These are phyloP conservation scores for Nowakowskiella sp. DNA, from an alignment of 192 early-diverging fungal genomes.

Conservation along the genomic window DNA sequence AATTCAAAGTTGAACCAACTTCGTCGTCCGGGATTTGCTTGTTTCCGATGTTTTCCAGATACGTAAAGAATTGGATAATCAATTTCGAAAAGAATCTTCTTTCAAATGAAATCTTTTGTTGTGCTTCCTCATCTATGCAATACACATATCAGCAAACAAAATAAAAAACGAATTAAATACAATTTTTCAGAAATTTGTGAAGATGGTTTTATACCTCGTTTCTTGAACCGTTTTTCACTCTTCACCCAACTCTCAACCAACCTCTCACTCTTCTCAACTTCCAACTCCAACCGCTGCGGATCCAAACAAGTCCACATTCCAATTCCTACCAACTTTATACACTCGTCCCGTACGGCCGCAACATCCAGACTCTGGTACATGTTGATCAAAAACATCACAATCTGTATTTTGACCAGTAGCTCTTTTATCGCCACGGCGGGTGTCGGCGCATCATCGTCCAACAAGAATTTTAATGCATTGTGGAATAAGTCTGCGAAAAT, in stretches of 20 bases:
- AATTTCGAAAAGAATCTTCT: slow-evolving; percentile 59
- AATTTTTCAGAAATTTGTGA: not conserved
- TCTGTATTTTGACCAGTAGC: slow-evolving; percentile 20
- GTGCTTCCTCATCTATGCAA: slow-evolving; percentile 32
- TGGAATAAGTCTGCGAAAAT: slow-evolving; percentile 54
- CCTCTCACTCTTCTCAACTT: slow-evolving; percentile 25
- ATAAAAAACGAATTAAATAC: not conserved
- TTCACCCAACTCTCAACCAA: slow-evolving; percentile 23
- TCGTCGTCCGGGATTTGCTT: slow-evolving; percentile 21
- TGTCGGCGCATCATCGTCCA: slow-evolving; percentile 17
- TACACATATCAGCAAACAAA: not conserved
- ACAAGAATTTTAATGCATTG: slow-evolving; percentile 37
- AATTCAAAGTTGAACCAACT: slow-evolving; percentile 44
- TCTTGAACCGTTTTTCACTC: slow-evolving; percentile 16
- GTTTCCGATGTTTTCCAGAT: slow-evolving; percentile 46
- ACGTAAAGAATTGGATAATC: slow-evolving; percentile 56
- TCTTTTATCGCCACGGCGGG: no score
- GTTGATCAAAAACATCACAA: slow-evolving; percentile 72
- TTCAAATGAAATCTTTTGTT: slow-evolving; percentile 46
- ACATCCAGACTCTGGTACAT: slow-evolving; percentile 84
- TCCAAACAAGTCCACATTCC: slow-evolving; percentile 67
- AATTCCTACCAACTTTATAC: slow-evolving; percentile 66
- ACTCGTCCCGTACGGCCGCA: slow-evolving; percentile 61
- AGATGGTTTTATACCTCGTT: not conserved
- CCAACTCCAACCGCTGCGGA: slow-evolving; percentile 40